A percentile compares a stretch with the other conserved stretches of the same genome.
Evolutionary conservation across 2,329 filamentous ascomycete species (phyloP).

Genomic region (Claviceps pazoutovae): DNA sequence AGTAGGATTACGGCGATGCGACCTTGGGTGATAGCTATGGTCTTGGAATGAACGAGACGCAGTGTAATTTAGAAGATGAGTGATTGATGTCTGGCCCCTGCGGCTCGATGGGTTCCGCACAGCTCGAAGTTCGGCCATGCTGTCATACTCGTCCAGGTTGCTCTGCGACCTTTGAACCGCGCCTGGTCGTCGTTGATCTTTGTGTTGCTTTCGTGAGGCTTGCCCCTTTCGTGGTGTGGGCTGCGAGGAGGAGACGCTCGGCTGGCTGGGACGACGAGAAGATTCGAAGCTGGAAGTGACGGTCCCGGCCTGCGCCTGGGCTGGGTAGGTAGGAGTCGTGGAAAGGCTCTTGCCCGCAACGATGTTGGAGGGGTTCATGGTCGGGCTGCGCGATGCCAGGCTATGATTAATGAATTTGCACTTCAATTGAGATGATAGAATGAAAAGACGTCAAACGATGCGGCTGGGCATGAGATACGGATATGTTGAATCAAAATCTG

Average conservation of each 20-base stretch:
- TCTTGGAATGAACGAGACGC: constrained; percentile 58
- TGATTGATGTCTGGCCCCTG: constrained; percentile 92
- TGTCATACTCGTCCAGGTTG: constrained; percentile 62
- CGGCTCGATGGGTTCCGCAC: constrained; percentile 48
- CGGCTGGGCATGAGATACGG: not conserved
- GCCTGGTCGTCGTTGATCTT: constrained; percentile 60
- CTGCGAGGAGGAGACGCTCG: constrained; percentile 18
- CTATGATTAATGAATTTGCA: not conserved
- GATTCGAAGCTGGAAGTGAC: constrained; percentile 35
- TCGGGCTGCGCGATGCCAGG: constrained; percentile 5
- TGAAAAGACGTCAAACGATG: not conserved
- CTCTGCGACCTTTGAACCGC: constrained; percentile 20
- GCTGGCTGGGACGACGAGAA: constrained; percentile 31
- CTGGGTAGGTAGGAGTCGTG: constrained; percentile 25
- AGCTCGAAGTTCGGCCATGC: constrained; percentile 62
- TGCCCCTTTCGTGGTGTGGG: constrained; percentile 60
- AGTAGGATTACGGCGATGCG: constrained; percentile 56
- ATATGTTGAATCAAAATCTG: not conserved
- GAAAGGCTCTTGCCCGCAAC: constrained; percentile 38
- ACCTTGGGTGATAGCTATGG: constrained; percentile 36
- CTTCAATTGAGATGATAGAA: not conserved
- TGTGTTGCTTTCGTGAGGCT: constrained; percentile 66
- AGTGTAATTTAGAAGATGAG: constrained; percentile 87
- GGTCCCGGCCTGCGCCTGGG: constrained; percentile 27
- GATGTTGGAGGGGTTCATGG: constrained; percentile 21